A percentile compares a stretch with the other conserved stretches of the same genome.
Conservation (phyloP, 768 basidiomycete species). For the Mycena capillaripes region DNA sequence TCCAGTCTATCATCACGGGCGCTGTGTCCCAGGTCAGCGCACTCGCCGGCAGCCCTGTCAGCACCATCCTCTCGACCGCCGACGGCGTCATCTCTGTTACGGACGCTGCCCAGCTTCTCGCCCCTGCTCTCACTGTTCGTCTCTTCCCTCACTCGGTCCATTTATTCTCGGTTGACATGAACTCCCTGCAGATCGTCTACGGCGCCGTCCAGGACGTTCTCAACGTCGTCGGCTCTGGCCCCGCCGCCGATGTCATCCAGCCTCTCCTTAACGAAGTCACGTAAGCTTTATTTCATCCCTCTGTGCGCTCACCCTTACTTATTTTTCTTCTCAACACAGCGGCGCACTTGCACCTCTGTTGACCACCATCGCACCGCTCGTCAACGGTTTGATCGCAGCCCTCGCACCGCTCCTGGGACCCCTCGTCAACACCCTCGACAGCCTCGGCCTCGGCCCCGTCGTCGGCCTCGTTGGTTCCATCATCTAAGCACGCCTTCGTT, state of each 20-base stretch:
- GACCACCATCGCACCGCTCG: constrained; percentile 20
- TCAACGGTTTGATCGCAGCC: constrained; percentile 29
- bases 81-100: constrained; percentile 25
- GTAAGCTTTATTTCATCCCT: background rate
- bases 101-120: constrained; percentile 30
- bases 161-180: background rate
- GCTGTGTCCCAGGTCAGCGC: constrained; percentile 19
- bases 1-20: constrained; percentile 1
- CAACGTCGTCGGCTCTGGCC: constrained; percentile 4
- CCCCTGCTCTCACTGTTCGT: constrained; percentile 18
- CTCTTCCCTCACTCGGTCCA: background rate
- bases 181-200: constrained; percentile 9
- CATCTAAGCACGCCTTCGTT: background rate
- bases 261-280: constrained; percentile 22
- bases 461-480: constrained; percentile 1
- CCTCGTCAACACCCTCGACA: constrained; percentile 15
- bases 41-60: constrained; percentile 26
- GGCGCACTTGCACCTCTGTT: constrained; percentile 15
- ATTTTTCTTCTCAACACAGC: background rate
- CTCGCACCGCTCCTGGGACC: constrained; percentile 15
- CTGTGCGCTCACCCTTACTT: too few relatives aligned
- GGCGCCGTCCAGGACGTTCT: constrained; percentile 15
- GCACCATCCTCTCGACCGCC: constrained; percentile 26
- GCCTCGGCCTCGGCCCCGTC: constrained; percentile 31
- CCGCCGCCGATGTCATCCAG: constrained; percentile 8